These are phyloP conservation scores for Termitomyces sp. DNA, from an alignment of 768 basidiomycete genomes.

Conservation along the genomic window DNA sequence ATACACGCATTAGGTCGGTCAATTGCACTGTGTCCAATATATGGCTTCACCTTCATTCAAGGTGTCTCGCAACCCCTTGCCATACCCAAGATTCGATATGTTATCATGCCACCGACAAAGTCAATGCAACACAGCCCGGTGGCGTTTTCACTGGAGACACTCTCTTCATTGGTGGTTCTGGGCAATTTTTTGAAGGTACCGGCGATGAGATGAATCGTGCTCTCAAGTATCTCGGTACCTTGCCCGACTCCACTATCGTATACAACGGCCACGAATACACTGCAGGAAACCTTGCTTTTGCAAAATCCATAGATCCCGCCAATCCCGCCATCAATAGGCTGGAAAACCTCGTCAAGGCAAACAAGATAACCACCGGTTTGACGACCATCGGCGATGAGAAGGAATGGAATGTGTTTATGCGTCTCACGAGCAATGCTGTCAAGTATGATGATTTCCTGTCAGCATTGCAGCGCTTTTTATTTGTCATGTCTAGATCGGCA, in stretches of 20 bases:
- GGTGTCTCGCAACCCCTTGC: slow-evolving; percentile 84
- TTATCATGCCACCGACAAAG: slow-evolving; percentile 63
- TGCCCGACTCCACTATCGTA: slow-evolving; percentile 76
- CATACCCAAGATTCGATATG: slow-evolving; percentile 97
- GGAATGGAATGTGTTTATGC: slow-evolving; percentile 94
- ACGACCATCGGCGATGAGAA: slow-evolving; percentile 93
- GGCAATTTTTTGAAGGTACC: slow-evolving; percentile 90
- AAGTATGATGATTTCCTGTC: slow-evolving; percentile 37
- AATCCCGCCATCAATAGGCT: slow-evolving; percentile 61
- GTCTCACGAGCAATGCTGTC: slow-evolving; percentile 56
- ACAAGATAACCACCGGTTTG: slow-evolving; percentile 67
- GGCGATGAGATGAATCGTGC: slow-evolving; percentile 78
- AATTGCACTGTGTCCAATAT: background rate
- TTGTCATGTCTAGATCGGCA: slow-evolving; percentile 35
- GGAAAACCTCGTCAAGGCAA: slow-evolving; percentile 46
- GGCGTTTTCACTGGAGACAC: slow-evolving; percentile 95
- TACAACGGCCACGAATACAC: slow-evolving; percentile 96
- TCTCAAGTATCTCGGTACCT: slow-evolving; percentile 57
- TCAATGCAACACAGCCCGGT: slow-evolving; percentile 47
- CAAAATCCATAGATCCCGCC: slow-evolving; percentile 47
- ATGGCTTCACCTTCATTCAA: slow-evolving; percentile 19
- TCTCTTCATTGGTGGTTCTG: slow-evolving; percentile 83
- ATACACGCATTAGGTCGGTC: slow-evolving; percentile 51
- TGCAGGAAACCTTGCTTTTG: slow-evolving; percentile 66
- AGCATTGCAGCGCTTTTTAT: background rate